Evolutionary conservation across 2,329 filamentous ascomycete genomes (phyloP), one percentile per base, ranked within the genome.

Genomic region (Pseudogymnoascus destructans): DNA sequence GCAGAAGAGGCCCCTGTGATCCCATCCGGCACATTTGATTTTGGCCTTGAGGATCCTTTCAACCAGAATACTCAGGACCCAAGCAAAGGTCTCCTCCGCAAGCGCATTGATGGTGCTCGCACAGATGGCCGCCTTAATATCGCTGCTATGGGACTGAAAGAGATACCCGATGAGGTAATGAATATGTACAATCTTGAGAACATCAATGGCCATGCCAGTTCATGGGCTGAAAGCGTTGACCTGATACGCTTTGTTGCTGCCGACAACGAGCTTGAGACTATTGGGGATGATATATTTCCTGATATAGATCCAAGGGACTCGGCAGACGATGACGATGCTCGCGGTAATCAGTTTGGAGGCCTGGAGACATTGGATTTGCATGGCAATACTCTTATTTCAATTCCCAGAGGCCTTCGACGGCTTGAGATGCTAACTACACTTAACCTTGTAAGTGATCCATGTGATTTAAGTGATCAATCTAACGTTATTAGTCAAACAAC

Each of bases 201-300:
- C 1, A 77, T 83, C 58, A 81, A 85, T 35, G 76, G 75, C 10
- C 74, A 79, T 19, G 81, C 79, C 33, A 79, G 83, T 9, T 82
- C 85, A 32, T 97, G 93, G 93, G 90, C 90, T 1, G 92, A 97
- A 70, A 86, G 87, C 60, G 89, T 97, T 9, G 92, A 97, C 67
- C 73, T 97, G 49, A 86, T 85, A 0, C 83, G 86, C 61, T 83
- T 97, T 55, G 81, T 93, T 63, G 90, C 87, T 5, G 90, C 92
- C 7, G 90, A 95, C 67, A 97, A 98, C 66, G 88, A 95, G 66
- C 71, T 98, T 54, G 82, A 88, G 65, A 75, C 76, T 30, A 76
- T 97, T 32, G 79, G 82, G 2, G 87, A 93, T 15, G 73, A 76
- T 1, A 75, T 90, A 15, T 96, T 97, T 64, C 91, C 92, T 0